Conservation (phyloP, 2,329 filamentous ascomycete species). For the Apiospora aurea region DNA sequence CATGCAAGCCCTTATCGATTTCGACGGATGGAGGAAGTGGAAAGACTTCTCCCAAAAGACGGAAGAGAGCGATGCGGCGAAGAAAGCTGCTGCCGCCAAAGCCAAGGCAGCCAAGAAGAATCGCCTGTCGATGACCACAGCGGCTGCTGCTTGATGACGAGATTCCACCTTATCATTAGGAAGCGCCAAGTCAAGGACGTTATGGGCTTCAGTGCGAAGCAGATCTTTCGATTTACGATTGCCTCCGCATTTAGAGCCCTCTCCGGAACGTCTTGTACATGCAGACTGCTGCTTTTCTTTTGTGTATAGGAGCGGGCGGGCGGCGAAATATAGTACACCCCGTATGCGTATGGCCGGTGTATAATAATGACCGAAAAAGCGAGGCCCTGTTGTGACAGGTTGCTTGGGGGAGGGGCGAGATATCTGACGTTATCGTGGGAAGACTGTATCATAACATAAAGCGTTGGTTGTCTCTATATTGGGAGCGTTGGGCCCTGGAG, state of each 20-base stretch:
- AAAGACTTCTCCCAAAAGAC: constrained; percentile 74
- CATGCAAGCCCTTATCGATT: constrained; percentile 99
- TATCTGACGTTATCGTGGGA: constrained; percentile 6
- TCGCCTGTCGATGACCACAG: constrained; percentile 47
- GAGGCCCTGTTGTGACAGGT: not conserved
- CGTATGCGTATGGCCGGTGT: not conserved
- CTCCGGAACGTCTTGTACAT: not conserved
- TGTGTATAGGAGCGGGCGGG: constrained; percentile 4
- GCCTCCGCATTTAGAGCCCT: not conserved
- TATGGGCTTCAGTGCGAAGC: not conserved
- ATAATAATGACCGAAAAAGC: not conserved
- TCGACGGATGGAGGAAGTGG: constrained; percentile 97
- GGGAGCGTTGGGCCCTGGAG: constrained; percentile 8
- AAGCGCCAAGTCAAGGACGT: not conserved
- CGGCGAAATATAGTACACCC: not conserved
- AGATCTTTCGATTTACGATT: not conserved
- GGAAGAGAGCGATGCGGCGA: constrained; percentile 51
- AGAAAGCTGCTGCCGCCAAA: constrained; percentile 47
- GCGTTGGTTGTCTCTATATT: constrained; percentile 9
- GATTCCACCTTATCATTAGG: not conserved
- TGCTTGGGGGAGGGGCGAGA: not conserved
- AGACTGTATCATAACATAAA: constrained; percentile 21
- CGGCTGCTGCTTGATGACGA: constrained; percentile 30
- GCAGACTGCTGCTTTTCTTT: not conserved
- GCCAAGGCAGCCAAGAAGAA: constrained; percentile 53